Conservation (phyloP, 441 rosid species). For the Adansonia gregorii region DNA sequence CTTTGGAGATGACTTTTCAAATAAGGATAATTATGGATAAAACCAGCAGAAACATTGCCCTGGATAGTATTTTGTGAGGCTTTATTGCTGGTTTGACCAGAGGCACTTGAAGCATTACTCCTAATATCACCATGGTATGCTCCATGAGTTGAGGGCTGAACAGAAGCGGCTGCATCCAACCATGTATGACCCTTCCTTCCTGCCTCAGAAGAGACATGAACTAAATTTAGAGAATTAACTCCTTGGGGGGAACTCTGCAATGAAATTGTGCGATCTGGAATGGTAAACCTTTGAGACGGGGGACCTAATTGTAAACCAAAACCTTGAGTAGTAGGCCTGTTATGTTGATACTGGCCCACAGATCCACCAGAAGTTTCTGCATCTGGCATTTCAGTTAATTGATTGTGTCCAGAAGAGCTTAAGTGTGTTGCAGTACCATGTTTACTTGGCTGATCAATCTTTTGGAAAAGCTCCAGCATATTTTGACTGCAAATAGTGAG, state of each 20-base stretch:
- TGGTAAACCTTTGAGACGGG: slow-evolving; percentile 64
- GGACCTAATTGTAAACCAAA: slow-evolving; percentile 81
- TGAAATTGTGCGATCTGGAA: slow-evolving; percentile 41
- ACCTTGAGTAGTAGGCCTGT: slow-evolving; percentile 62
- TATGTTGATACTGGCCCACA: slow-evolving; percentile 49
- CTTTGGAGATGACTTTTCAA: slow-evolving; percentile 48
- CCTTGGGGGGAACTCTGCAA: slow-evolving; percentile 46
- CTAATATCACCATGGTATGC: slow-evolving; percentile 44
- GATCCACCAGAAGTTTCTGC: slow-evolving; percentile 57
- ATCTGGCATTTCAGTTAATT: slow-evolving; percentile 47
- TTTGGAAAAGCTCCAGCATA: slow-evolving; percentile 83
- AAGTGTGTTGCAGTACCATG: slow-evolving; percentile 43
- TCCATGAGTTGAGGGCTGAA: slow-evolving; percentile 49
- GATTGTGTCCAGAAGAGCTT: slow-evolving; percentile 50
- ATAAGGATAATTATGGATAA: slow-evolving; percentile 49
- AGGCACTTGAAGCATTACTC: slow-evolving; percentile 33
- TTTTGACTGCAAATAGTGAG: slow-evolving; percentile 55
- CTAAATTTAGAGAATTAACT: slow-evolving; percentile 35
- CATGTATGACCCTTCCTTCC: slow-evolving; percentile 44
- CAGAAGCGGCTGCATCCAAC: slow-evolving; percentile 50
- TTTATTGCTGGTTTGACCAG: slow-evolving; percentile 38
- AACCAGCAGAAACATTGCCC: slow-evolving; percentile 37
- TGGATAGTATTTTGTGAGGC: slow-evolving; percentile 29
- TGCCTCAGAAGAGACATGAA: slow-evolving; percentile 39
- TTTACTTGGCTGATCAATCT: slow-evolving; percentile 69